Evolutionary conservation across 106 monocot species (phyloP), one percentile per base, ranked within the genome.

Genomic region (Iris macrosiphon): DNA sequence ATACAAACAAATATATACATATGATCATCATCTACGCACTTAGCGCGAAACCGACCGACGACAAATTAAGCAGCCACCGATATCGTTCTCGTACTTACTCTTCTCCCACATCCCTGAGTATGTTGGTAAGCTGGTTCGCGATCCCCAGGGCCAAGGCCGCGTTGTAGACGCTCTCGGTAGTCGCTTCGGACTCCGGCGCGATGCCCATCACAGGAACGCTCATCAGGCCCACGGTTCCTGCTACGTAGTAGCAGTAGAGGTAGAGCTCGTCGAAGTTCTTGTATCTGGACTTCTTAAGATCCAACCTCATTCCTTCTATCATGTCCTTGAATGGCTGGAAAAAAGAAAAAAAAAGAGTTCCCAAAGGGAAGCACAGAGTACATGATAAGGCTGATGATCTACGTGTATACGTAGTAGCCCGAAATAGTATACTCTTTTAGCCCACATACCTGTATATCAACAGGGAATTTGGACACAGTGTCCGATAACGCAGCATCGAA

Each of bases 401-500:
- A 4, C 2, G 4, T 13, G 13, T 38, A 10, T 10, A 38, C 13
- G 37, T 7, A 1, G 7, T 38, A n/a, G n/a, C n/a, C n/a, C n/a
- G n/a, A n/a, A n/a, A n/a, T n/a, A n/a, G n/a, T n/a, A n/a, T n/a
- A n/a, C n/a, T n/a, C n/a, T n/a, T n/a, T n/a, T n/a, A n/a, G n/a
- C n/a, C n/a, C n/a, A n/a, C n/a, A 12, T 69, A 87, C 88, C 88
- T 88, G 88, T 30, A 88, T 82, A 53, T 88, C 82, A 15, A 82
- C 65, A 31, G 88, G 82, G 40, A 67, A 88, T 49, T 65, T 79
- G 29, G 66, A 45, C 14, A 88, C 63, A 0, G 82, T 88, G 34
- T 88, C 82, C 11, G 82, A 79, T 8, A 88, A 63, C 37, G 88
- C 88, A 3, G 79, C 82, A 62, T 88, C 88, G 55, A 69, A 75